phyloP scores from a whole-genome alignment of 345 rosid species.

The Eutrema japonicum region DNA sequence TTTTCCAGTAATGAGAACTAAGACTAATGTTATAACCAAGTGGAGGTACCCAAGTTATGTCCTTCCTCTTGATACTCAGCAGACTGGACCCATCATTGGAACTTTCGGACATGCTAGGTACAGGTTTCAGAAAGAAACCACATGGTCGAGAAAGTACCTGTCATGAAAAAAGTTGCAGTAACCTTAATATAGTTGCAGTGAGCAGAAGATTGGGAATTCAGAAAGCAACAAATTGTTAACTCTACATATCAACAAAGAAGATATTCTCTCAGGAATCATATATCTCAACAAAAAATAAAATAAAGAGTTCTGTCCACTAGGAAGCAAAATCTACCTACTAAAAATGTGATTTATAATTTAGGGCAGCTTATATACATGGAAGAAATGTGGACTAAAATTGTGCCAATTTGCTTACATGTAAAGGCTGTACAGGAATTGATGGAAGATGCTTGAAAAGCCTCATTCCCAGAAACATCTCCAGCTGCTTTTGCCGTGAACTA shows the following conservation, averaged over 20 bases:
- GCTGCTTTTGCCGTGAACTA: slow-evolving; percentile 96
- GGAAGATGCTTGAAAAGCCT: slow-evolving; percentile 98
- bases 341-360: not conserved
- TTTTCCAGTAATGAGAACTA: slow-evolving; percentile 15
- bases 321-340: slow-evolving; percentile 15
- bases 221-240: slow-evolving; percentile 20
- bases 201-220: slow-evolving; percentile 14
- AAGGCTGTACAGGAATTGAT: slow-evolving; percentile 78
- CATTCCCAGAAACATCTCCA: slow-evolving; percentile 95
- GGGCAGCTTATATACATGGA: slow-evolving; percentile 30
- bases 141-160: slow-evolving; percentile 88
- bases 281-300: slow-evolving; percentile 7
- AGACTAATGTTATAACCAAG: slow-evolving; percentile 27
- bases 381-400: slow-evolving; percentile 8
- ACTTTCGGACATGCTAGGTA: slow-evolving; percentile 61
- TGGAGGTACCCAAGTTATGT: slow-evolving; percentile 75
- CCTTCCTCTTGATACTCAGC: slow-evolving; percentile 80
- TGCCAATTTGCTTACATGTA: slow-evolving; percentile 61
- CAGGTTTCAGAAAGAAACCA: slow-evolving; percentile 92
- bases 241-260: slow-evolving; percentile 17
- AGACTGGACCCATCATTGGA: slow-evolving; percentile 65
- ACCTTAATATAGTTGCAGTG: slow-evolving; percentile 9
- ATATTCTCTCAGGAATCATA: slow-evolving; percentile 10
- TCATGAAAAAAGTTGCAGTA: slow-evolving; percentile 29
- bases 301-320: not conserved